Evolutionary conservation across 1,139 yeast genomes (phyloP).

Genomic region (Chernovozyma aurita): DNA sequence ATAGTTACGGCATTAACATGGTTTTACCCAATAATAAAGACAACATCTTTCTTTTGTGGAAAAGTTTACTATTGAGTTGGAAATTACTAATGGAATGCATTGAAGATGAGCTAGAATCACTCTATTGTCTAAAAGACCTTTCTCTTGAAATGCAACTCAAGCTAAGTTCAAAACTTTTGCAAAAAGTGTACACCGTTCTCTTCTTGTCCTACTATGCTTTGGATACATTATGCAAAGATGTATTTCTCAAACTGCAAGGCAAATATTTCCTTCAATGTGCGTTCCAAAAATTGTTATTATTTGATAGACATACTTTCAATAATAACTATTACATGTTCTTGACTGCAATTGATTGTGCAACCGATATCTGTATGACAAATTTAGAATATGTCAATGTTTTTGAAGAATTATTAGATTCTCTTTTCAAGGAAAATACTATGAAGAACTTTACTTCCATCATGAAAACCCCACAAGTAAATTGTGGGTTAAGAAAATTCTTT

Average conservation of each 20-base stretch:
- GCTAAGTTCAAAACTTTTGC: conserved; percentile 3
- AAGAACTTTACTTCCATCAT: background rate
- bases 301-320: background rate
- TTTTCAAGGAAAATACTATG: background rate
- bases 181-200: conserved; percentile 1
- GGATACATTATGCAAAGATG: background rate
- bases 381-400: background rate
- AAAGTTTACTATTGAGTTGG: conserved; percentile 10
- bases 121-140: background rate
- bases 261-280: background rate
- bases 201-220: background rate
- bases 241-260: background rate
- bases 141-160: background rate
- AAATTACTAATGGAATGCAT: conserved; percentile 4
- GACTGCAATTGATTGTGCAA: background rate
- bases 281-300: background rate
- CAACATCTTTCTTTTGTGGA: conserved; percentile 8
- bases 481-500: background rate
- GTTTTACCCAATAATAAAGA: conserved; percentile 2
- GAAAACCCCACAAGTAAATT: background rate
- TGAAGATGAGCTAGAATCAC: conserved; percentile 7
- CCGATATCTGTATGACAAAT: background rate
- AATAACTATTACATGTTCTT: background rate
- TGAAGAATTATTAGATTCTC: background rate
- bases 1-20: conserved; percentile 8